A percentile compares a stretch with the other conserved stretches of the same genome.
Conservation (phyloP, 148 eudicot species). For the Vaccinium vitisidaea region DNA sequence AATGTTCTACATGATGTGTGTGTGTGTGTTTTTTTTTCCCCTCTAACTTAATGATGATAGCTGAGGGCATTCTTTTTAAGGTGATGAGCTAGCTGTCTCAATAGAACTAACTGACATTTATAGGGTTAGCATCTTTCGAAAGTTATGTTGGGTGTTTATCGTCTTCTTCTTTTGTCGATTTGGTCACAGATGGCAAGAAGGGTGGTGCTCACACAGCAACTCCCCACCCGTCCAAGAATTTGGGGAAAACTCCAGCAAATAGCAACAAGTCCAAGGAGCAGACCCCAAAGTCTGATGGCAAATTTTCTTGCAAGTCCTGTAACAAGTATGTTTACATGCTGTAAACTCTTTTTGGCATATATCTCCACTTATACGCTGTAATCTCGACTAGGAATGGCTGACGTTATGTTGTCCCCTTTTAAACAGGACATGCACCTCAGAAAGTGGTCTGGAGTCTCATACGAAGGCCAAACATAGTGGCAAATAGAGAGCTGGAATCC, state of each 20-base stretch:
- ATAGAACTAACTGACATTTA: background rate
- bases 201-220: slow-evolving; percentile 42
- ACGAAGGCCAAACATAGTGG: slow-evolving; percentile 47
- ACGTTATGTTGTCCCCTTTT: background rate
- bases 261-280: slow-evolving; percentile 31
- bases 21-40: background rate
- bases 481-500: slow-evolving; percentile 30
- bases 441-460: slow-evolving; percentile 43
- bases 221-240: slow-evolving; percentile 50
- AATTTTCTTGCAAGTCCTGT: slow-evolving; percentile 40
- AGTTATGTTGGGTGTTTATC: background rate
- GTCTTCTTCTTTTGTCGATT: background rate
- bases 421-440: slow-evolving; percentile 49
- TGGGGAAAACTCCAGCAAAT: slow-evolving; percentile 38
- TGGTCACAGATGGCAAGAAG: slow-evolving; percentile 40
- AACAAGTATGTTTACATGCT: slow-evolving; percentile 30
- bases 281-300: slow-evolving; percentile 47
- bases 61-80: background rate
- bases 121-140: background rate
- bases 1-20: background rate
- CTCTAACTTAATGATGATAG: background rate
- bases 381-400: background rate
- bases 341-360: background rate
- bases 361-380: no score
- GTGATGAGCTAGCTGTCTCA: background rate